Percentiles rank a stretch among this genome's conserved stretches.
Evolutionary conservation across 148 eudicot species (phyloP).

Genomic region (Hydrangea macrophylla): DNA sequence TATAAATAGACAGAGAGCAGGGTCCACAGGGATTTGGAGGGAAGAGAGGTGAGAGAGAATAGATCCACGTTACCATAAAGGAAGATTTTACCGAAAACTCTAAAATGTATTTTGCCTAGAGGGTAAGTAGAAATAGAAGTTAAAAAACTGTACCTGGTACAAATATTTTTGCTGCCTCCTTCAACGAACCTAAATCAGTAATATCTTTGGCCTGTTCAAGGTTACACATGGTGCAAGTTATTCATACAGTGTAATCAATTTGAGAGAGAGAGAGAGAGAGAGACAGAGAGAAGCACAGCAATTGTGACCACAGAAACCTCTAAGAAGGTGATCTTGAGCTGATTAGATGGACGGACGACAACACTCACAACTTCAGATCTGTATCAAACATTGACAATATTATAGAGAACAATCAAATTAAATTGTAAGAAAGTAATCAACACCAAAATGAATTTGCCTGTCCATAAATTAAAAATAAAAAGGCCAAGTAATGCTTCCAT

Average conservation of each 20-base stretch:
- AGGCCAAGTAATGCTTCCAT: not conserved
- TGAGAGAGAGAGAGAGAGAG: not conserved
- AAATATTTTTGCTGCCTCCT: slow-evolving; percentile 82
- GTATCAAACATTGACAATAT: slow-evolving; percentile 14
- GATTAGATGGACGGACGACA: slow-evolving; percentile 70
- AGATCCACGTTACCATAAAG: not conserved
- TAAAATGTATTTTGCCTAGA: not conserved
- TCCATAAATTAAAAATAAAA: no score
- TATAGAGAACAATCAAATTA: not conserved
- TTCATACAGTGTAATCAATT: not conserved
- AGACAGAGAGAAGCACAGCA: slow-evolving; percentile 4
- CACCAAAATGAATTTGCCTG: no score
- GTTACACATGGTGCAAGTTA: not conserved
- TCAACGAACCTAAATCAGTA: slow-evolving; percentile 72
- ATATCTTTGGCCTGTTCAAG: slow-evolving; percentile 78
- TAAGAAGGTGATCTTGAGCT: slow-evolving; percentile 92
- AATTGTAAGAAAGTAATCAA: not conserved
- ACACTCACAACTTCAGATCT: slow-evolving; percentile 93
- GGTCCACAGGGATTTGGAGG: no score
- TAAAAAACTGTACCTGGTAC: slow-evolving; percentile 65
- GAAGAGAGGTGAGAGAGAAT: not conserved
- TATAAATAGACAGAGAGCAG: not conserved
- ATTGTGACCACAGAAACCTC: slow-evolving; percentile 54
- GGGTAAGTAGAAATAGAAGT: not conserved
- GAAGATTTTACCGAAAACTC: not conserved